Base-by-base conservation (phyloP, 495 filamentous ascomycete species). In the Aspergillus sparsus region DNA sequence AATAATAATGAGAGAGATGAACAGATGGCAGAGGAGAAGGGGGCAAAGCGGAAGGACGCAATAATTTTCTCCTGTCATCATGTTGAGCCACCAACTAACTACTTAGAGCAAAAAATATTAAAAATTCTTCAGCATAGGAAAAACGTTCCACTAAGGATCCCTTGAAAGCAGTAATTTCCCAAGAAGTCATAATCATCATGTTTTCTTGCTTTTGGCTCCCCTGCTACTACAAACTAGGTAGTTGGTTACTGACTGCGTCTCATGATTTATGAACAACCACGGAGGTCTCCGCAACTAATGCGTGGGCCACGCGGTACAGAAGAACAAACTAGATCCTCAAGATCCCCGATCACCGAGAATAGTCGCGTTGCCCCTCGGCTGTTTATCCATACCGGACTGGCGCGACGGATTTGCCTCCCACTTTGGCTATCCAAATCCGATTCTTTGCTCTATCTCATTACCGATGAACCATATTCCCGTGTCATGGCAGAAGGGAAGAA, bases 341-440 rank as follows among this genome's bases (percentile, higher is more conserved):
- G 49, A 52, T 52, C 49, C 34, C 16, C 35, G 49, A 34, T 52
- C 32, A 10, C 49, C 49, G 49, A 36, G 21, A 35, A 16, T 52
- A n/a, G 31, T 35, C 49, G 49, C 10, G 21, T 41, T 32, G n/a
- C 41, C 33, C 37, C 35, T 53, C 49, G 49, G 49, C 57, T 12
- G 37, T 53, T 53, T 60, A 42, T 12, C 49, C 49, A 45, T 47
- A 53, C 57, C 32, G 15, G 57, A 53, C 49, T 60, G 57, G 47
- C 16, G 41, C 44, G 11, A 44, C 45, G 16, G 49, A 10, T 49
- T 46, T 21, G 55, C 39, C 53, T 56, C 56, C 56, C 47, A 42
- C 55, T 37, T n/a, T 49, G 32, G 47, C 36, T 42, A 12, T 51
- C 56, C 56, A 7, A 31, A 49, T 49, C 49, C 13, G 47, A 6